phyloP scores from a whole-genome alignment of 805 yeast genomes.

The Citeromyces matritensis region DNA sequence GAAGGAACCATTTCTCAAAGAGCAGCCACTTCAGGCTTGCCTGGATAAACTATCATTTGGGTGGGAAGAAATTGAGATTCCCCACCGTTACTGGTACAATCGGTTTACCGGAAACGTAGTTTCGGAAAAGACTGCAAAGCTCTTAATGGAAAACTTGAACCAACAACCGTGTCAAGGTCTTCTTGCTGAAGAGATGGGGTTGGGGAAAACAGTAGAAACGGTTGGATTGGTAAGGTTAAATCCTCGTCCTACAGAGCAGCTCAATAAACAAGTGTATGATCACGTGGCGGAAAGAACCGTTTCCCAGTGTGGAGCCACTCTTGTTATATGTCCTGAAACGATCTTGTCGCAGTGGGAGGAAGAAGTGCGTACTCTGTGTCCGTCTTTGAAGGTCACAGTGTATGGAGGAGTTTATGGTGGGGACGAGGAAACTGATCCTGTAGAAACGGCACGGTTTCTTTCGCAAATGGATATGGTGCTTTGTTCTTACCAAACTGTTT shows the following conservation, averaged over 20 bases:
- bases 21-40: conserved; percentile 9
- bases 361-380: conserved; percentile 48
- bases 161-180: conserved; percentile 37
- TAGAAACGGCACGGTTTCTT: conserved; percentile 33
- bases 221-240: conserved; percentile 50
- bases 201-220: conserved; percentile 88
- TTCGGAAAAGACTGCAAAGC: conserved; percentile 14
- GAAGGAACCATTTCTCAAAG: conserved; percentile 8
- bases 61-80: conserved; percentile 20
- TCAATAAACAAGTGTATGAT: conserved; percentile 15
- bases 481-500: conserved; percentile 58
- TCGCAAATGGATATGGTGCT: conserved; percentile 62
- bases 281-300: conserved; percentile 27
- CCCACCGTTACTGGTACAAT: conserved; percentile 26
- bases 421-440: conserved; percentile 16
- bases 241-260: conserved; percentile 23
- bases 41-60: conserved; percentile 36
- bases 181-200: conserved; percentile 92
- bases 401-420: conserved; percentile 40
- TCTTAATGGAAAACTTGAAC: conserved; percentile 8
- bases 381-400: conserved; percentile 40
- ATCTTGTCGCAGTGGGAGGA: conserved; percentile 77
- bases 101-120: conserved; percentile 31
- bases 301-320: conserved; percentile 47
- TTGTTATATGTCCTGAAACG: conserved; percentile 78